These are phyloP conservation scores for Ceratocystis diversiconidia DNA, from an alignment of 2,329 filamentous ascomycete genomes.

Conservation along the genomic window DNA sequence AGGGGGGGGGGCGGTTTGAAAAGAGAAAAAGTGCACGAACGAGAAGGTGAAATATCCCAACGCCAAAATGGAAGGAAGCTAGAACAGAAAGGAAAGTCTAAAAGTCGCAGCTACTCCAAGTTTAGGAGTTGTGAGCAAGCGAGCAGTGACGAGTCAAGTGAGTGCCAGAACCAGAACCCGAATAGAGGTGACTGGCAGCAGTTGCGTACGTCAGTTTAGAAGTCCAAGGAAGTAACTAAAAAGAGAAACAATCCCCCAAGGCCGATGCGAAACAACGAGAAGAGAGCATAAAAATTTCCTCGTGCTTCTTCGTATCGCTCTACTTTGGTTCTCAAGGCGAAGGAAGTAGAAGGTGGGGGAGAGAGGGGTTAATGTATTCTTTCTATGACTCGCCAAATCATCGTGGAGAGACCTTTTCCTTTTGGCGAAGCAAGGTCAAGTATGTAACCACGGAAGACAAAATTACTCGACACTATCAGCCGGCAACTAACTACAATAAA, in stretches of 20 bases:
- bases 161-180: not conserved
- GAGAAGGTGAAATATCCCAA: not conserved
- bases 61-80: slow-evolving; percentile 3
- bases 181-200: not conserved
- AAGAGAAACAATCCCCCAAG: too few species aligned
- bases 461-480: too few species aligned
- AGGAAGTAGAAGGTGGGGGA: not conserved
- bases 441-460: too few species aligned
- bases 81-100: not conserved
- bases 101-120: not conserved
- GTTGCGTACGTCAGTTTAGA: too few species aligned
- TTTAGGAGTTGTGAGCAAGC: not conserved
- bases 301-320: not conserved
- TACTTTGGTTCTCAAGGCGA: not conserved
- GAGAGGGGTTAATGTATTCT: not conserved
- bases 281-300: too few species aligned
- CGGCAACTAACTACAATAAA: too few species aligned
- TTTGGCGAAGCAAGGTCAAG: too few species aligned
- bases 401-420: too few species aligned
- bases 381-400: not conserved
- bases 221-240: too few species aligned
- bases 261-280: too few species aligned
- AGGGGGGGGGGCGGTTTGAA: not conserved
- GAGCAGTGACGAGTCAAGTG: not conserved
- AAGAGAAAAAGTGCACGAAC: not conserved